These are phyloP conservation scores for Tulasnella sp. DNA, from an alignment of 768 basidiomycete genomes.

Conservation along the genomic window DNA sequence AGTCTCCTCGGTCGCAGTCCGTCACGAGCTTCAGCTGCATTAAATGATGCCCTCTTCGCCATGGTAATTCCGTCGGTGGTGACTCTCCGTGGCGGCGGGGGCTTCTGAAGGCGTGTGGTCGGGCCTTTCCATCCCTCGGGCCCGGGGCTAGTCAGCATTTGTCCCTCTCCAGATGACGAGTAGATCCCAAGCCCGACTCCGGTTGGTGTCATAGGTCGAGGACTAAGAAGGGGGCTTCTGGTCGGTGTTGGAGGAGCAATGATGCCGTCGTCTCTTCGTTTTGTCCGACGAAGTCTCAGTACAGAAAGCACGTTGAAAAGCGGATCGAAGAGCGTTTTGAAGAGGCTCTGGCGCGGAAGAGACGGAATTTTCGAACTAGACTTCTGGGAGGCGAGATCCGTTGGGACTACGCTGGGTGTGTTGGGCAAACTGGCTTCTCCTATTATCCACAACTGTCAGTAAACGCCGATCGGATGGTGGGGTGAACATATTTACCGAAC, in stretches of 20 bases:
- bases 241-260: slow-evolving; percentile 49
- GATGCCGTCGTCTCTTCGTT: slow-evolving; percentile 59
- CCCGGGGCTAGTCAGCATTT: not conserved
- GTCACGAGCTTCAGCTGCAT: not conserved
- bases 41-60: not conserved
- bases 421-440: slow-evolving; percentile 24
- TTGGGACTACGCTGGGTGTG: slow-evolving; percentile 7
- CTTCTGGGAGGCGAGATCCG: not conserved
- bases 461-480: not conserved
- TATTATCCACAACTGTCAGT: not conserved
- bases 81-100: slow-evolving; percentile 14
- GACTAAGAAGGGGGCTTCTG: slow-evolving; percentile 36
- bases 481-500: not conserved
- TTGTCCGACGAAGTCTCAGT: slow-evolving; percentile 47
- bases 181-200: slow-evolving; percentile 22
- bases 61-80: slow-evolving; percentile 17
- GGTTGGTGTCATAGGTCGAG: slow-evolving; percentile 17
- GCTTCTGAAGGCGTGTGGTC: not conserved
- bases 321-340: slow-evolving; percentile 37
- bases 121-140: slow-evolving; percentile 5
- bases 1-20: slow-evolving; percentile 5
- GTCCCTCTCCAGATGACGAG: slow-evolving; percentile 1
- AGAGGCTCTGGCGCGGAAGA: slow-evolving; percentile 33
- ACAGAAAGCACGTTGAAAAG: slow-evolving; percentile 38
- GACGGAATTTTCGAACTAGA: not conserved